Evolutionary conservation across 768 basidiomycete genomes (phyloP).

Genomic region (Trametopsis cervina): DNA sequence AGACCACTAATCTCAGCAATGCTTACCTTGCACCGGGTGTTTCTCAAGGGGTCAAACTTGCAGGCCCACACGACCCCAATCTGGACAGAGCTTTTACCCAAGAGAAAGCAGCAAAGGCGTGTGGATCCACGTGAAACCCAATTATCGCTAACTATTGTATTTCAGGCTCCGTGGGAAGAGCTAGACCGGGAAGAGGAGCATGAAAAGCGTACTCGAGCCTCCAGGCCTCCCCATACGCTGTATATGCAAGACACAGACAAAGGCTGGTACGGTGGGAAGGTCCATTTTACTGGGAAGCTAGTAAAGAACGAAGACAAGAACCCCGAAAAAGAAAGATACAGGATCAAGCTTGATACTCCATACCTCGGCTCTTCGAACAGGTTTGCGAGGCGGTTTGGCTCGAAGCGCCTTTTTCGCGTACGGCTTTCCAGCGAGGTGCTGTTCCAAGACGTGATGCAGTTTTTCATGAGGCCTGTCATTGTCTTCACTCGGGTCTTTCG

Average conservation of each 20-base stretch:
- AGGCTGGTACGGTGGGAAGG: constrained; percentile 56
- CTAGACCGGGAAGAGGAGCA: constrained; percentile 46
- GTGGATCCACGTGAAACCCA: neutral
- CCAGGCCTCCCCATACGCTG: neutral
- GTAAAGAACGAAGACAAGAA: constrained; percentile 9
- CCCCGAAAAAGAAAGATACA: constrained; percentile 20
- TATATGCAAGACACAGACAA: neutral
- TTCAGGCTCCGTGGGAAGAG: constrained; percentile 56
- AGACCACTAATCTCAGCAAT: neutral
- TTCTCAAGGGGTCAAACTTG: neutral
- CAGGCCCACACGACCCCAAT: neutral
- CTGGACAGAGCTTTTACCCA: constrained; percentile 9
- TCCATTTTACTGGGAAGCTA: constrained; percentile 43
- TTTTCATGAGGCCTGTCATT: constrained; percentile 43
- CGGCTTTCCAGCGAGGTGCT: constrained; percentile 29
- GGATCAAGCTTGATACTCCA: constrained; percentile 40
- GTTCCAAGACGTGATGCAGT: constrained; percentile 33
- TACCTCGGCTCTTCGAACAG: constrained; percentile 49
- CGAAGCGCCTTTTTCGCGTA: constrained; percentile 47
- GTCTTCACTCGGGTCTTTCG: constrained; percentile 49
- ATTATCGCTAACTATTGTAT: neutral
- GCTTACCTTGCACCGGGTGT: neutral
- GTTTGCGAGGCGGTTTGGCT: constrained; percentile 56
- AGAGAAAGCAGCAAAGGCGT: constrained; percentile 17
- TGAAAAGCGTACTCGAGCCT: constrained; percentile 5